Base-by-base conservation (phyloP, 495 filamentous ascomycete genomes). In the Rhizodiscina lignyota region DNA sequence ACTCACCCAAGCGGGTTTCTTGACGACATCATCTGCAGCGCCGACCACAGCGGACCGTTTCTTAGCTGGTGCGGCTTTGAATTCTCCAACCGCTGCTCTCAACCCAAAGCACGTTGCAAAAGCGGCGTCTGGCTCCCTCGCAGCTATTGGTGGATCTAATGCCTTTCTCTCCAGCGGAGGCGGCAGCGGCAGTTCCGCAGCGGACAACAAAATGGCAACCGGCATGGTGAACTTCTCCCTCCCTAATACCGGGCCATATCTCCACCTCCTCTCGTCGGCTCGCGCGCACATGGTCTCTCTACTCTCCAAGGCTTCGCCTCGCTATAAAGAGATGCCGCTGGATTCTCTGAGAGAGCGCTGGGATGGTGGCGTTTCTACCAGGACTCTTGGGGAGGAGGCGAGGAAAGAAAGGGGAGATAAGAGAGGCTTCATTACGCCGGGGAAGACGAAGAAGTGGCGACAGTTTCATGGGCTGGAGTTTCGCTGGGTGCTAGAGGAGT, bases 401-500 rank as follows among this genome's bases (percentile, higher is more conserved):
- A 81, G 79, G 50, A 66, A 67, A 41, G 60, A 62, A 2, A 61
- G 81, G 35, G 76, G 81, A 0, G 79, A 83, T 48, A 79, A 71
- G 48, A 56, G 59, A 1, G 79, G 77, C 1, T 58, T 84, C n/a
- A 40, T 85, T 16, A 79, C 80, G 0, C n/a, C n/a, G n/a, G 81
- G 77, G 0, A 62, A 71, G 45, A 87, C 83, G 13, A 74, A 69
- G 51, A 86, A 81, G 53, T 93, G 84, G 84, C 79, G 72, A 50
- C 67, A 77, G 4, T 72, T 85, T 40, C 74, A 75, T 42, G 84
- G 84, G 2, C 57, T 89, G 48, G 59, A 55, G 6, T 91, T 89
- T 50, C 72, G 76, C 30, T 91, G 80, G 80, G 65, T 79, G 8
- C 44, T 91, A 12, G 77, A 72, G 24, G 82, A 89, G 49, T 77